Evolutionary conservation across 2,329 filamentous ascomycete species (phyloP).

Genomic region (Colletotrichum truncatum): DNA sequence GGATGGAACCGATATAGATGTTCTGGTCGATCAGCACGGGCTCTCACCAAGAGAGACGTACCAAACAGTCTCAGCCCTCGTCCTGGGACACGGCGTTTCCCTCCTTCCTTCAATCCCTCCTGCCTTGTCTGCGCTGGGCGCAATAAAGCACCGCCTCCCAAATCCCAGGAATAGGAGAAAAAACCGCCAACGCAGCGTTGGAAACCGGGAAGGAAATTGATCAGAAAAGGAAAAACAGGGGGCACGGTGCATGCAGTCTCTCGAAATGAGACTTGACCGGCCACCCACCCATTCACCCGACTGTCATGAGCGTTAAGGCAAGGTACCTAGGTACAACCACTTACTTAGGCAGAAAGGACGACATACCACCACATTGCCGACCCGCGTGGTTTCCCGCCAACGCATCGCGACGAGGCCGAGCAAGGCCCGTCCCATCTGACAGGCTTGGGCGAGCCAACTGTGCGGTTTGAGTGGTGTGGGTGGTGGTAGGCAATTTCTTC

Average conservation of each 20-base stretch:
- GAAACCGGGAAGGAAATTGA: not conserved
- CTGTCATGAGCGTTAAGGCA: not conserved
- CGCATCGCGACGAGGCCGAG: conserved; percentile 25
- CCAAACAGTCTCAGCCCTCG: too few relatives aligned
- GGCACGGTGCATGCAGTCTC: not conserved
- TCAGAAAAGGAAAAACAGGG: too few relatives aligned
- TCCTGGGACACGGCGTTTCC: not conserved
- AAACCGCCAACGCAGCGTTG: not conserved
- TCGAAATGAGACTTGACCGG: conserved; percentile 1
- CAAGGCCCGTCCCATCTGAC: conserved; percentile 29
- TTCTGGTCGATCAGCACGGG: too few relatives aligned
- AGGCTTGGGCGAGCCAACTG: conserved; percentile 7
- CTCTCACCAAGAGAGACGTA: too few relatives aligned
- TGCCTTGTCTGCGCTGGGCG: not conserved
- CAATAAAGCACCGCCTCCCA: not conserved
- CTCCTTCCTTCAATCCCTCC: too few relatives aligned
- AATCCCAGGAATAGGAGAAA: not conserved
- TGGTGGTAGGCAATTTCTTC: not conserved
- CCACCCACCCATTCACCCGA: not conserved
- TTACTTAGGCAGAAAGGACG: not conserved
- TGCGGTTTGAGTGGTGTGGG: not conserved
- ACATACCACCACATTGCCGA: not conserved
- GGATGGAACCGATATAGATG: not conserved
- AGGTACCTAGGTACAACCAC: not conserved
- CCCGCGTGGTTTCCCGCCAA: conserved; percentile 18